phyloP scores from a whole-genome alignment of 2,329 filamentous ascomycete genomes.

The Aspergillus aculeatus region DNA sequence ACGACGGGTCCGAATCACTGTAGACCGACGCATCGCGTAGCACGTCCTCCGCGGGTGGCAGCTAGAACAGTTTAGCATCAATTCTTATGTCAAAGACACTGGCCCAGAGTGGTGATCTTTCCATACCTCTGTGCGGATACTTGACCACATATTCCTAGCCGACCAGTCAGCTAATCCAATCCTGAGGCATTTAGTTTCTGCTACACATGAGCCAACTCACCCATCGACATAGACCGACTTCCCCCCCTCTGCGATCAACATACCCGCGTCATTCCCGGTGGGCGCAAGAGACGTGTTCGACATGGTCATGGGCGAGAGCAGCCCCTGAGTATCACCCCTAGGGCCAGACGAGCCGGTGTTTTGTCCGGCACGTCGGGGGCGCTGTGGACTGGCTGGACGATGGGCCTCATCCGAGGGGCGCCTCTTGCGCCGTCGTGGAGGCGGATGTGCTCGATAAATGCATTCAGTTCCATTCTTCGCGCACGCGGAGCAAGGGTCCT shows the following conservation, averaged over 20 bases:
- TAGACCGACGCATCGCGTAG: slow-evolving; percentile 6
- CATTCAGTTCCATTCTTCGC: slow-evolving; percentile 1
- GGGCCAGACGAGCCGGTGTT: not conserved
- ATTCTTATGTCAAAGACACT: too few species aligned
- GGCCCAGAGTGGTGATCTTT: too few species aligned
- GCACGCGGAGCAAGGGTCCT: slow-evolving; percentile 9
- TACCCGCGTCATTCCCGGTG: not conserved
- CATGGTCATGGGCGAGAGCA: not conserved
- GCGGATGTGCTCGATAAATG: slow-evolving; percentile 4
- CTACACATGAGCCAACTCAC: not conserved
- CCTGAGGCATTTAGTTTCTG: not conserved
- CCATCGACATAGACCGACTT: slow-evolving; percentile 9
- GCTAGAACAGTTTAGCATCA: not conserved
- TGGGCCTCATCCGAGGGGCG: not conserved
- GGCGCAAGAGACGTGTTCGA: not conserved
- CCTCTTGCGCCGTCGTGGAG: slow-evolving; percentile 9
- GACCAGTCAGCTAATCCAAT: not conserved
- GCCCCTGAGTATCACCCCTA: not conserved
- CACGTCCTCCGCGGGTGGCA: slow-evolving; percentile 4
- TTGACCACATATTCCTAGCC: slow-evolving; percentile 9
- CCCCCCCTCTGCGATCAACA: slow-evolving; percentile 6
- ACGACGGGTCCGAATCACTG: not conserved
- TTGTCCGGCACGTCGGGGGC: not conserved
- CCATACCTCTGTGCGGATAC: slow-evolving; percentile 9
- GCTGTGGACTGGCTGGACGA: too few species aligned